Base-by-base conservation (phyloP, 352 stramenopile species). In the Phytophthora sojae region DNA sequence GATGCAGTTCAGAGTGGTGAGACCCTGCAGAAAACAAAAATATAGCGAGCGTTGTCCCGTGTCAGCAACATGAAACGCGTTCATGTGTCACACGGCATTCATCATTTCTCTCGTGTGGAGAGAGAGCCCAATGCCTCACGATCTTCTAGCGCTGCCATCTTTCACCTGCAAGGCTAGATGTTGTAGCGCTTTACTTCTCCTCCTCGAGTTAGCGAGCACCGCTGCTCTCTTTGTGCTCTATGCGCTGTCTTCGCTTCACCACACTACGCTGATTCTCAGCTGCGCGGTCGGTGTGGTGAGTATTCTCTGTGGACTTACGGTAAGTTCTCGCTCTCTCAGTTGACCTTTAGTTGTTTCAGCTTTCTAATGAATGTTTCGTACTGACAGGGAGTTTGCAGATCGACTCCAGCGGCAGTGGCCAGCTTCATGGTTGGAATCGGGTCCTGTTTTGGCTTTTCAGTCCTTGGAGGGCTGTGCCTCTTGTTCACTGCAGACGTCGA, bases 401-500 rank as follows among this genome's bases (percentile, higher is more conserved):
- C 82, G 6, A 93, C 85, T 4, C 82, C 87, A 7, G 64, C 80
- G 5, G 64, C 80, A 26, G 69, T 92, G 3, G 45, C 64, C n/a
- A 91, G 82, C 51, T 76, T 92, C 21, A 89, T 91, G 61, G 29
- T 89, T 9, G 61, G 77, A 1, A 75, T 90, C 60, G 80, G 73
- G 8, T 71, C 74, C n/a, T 71, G 75, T 35, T 91, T 90, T 56
- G 73, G 67, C 5, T 85, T 75, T 56, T 67, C 83, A 6, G 47
- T 92, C 15, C 76, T 90, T 7, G 82, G 83, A 30, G 85, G 85
- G 0, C 56, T 94, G 12, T 91, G 83, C 57, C 67, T 91, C 47
- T 64, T 94, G 51, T 91, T 84, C 52, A 69, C 68, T 25, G 68
- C 76, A 7, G 67, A 88, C 55, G 69, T 88, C 5, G 63, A 75